Conservation (phyloP, 805 yeast genomes). For the Wickerhamiella occidentalis region DNA sequence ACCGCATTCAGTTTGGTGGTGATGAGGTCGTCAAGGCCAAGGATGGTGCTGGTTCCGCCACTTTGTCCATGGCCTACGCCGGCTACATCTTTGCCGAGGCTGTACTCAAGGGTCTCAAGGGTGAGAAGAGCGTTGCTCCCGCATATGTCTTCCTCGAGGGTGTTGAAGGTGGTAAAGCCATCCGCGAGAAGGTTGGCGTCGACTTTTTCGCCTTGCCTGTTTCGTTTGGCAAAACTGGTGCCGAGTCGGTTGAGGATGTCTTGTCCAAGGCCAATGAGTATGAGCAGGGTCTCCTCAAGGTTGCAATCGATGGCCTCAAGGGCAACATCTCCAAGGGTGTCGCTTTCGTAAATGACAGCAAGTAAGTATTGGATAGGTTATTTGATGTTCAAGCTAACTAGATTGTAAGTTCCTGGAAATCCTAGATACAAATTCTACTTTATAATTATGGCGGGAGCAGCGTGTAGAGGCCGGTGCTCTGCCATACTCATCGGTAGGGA, state of each 20-base stretch:
- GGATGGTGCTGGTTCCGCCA: slow-evolving; percentile 90
- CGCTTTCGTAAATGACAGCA: slow-evolving; percentile 45
- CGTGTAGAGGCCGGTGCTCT: too few species aligned
- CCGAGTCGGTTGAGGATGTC: slow-evolving; percentile 44
- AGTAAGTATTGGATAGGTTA: slow-evolving; percentile 17
- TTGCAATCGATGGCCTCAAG: slow-evolving; percentile 79
- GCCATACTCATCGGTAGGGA: slow-evolving; percentile 34
- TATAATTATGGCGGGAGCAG: too few species aligned
- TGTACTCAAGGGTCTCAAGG: slow-evolving; percentile 33
- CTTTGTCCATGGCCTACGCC: slow-evolving; percentile 91
- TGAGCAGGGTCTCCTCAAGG: slow-evolving; percentile 73
- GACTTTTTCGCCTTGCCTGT: slow-evolving; percentile 68
- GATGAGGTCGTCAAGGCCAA: slow-evolving; percentile 95
- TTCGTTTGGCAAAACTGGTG: slow-evolving; percentile 63
- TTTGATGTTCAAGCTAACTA: slow-evolving; percentile 1
- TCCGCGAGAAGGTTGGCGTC: slow-evolving; percentile 58
- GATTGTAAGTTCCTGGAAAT: too few species aligned
- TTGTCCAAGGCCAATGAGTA: slow-evolving; percentile 60
- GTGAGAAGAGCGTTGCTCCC: slow-evolving; percentile 37
- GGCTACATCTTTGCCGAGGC: slow-evolving; percentile 71
- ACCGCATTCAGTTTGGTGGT: slow-evolving; percentile 93
- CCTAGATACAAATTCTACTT: too few species aligned
- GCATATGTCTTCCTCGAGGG: slow-evolving; percentile 33
- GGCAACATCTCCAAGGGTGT: slow-evolving; percentile 91
- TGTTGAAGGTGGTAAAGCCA: slow-evolving; percentile 41